Percentiles rank a stretch among this genome's conserved stretches.
Evolutionary conservation across 768 basidiomycete species (phyloP).

Genomic region (Chalciporus pseudorubinellus): DNA sequence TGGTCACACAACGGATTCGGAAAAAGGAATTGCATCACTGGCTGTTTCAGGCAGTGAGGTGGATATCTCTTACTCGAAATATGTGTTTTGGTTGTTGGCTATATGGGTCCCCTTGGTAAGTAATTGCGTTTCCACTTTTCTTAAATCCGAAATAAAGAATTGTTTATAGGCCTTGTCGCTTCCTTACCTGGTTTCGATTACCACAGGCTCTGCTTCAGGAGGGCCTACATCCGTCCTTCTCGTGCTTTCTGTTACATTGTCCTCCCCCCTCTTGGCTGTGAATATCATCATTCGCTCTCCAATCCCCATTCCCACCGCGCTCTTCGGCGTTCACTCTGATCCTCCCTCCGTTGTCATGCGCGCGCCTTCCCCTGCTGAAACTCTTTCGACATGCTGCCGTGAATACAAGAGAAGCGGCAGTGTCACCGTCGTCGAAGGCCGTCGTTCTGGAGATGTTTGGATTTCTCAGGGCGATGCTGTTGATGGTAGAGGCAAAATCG

Average conservation of each 20-base stretch:
- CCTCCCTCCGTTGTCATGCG: slow-evolving; percentile 43
- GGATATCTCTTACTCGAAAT: slow-evolving; percentile 54
- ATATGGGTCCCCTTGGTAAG: slow-evolving; percentile 73
- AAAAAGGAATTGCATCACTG: slow-evolving; percentile 51
- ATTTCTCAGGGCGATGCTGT: slow-evolving; percentile 68
- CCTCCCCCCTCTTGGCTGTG: slow-evolving; percentile 63
- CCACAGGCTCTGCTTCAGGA: slow-evolving; percentile 40
- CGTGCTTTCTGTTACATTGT: slow-evolving; percentile 61
- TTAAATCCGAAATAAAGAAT: neutral
- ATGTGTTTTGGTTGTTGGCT: slow-evolving; percentile 60
- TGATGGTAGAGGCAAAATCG: slow-evolving; percentile 59
- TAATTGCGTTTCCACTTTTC: slow-evolving; percentile 10
- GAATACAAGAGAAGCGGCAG: slow-evolving; percentile 65
- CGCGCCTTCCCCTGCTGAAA: slow-evolving; percentile 42
- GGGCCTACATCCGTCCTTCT: slow-evolving; percentile 48
- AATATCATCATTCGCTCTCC: slow-evolving; percentile 60
- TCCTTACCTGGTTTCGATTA: slow-evolving; percentile 54
- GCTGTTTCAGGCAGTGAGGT: slow-evolving; percentile 46
- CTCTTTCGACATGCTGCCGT: slow-evolving; percentile 16
- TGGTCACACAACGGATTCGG: slow-evolving; percentile 56
- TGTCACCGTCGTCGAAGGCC: slow-evolving; percentile 63
- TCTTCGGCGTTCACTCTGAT: slow-evolving; percentile 53
- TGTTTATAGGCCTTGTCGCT: slow-evolving; percentile 51
- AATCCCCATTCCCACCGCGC: slow-evolving; percentile 62
- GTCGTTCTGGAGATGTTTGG: slow-evolving; percentile 76